A percentile compares a stretch with the other conserved stretches of the same genome.
phyloP scores from a whole-genome alignment of 2,329 filamentous ascomycete genomes.

The Hirsutella minnesotensis region DNA sequence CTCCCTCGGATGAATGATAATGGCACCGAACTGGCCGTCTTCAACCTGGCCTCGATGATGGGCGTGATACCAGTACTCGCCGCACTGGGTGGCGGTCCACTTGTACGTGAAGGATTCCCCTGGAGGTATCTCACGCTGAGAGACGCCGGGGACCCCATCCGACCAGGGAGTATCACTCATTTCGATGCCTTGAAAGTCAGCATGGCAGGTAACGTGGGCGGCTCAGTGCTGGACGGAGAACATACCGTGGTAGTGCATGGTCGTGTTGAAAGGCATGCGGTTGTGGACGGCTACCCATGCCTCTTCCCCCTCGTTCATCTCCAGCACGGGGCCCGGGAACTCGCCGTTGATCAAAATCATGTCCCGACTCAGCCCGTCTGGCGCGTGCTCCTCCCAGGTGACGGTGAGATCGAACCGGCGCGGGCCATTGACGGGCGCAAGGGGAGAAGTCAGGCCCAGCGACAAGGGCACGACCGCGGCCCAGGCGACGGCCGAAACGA shows the following conservation, averaged over 20 bases:
- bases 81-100: slow-evolving; percentile 44
- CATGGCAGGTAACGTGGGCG: background rate
- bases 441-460: no score
- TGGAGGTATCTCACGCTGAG: slow-evolving; percentile 38
- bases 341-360: no score
- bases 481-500: no score
- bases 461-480: no score
- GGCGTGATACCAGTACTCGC: slow-evolving; percentile 50
- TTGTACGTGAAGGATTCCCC: slow-evolving; percentile 28
- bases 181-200: slow-evolving; percentile 26
- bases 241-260: slow-evolving; percentile 37
- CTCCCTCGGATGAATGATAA: slow-evolving; percentile 32
- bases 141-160: slow-evolving; percentile 46
- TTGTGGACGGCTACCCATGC: slow-evolving; percentile 24
- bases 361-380: no score
- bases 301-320: no score
- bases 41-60: slow-evolving; percentile 44
- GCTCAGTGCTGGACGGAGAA: background rate
- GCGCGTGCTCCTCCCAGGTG: no score
- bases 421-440: no score
- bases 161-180: slow-evolving; percentile 44
- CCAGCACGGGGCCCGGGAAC: no score
- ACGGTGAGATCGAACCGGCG: no score
- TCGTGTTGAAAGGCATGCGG: slow-evolving; percentile 31
- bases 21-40: slow-evolving; percentile 47